A percentile compares a stretch with the other conserved stretches of the same genome.
phyloP scores from a whole-genome alignment of 2,329 filamentous ascomycete species.

The Magnaporthales sp. region DNA sequence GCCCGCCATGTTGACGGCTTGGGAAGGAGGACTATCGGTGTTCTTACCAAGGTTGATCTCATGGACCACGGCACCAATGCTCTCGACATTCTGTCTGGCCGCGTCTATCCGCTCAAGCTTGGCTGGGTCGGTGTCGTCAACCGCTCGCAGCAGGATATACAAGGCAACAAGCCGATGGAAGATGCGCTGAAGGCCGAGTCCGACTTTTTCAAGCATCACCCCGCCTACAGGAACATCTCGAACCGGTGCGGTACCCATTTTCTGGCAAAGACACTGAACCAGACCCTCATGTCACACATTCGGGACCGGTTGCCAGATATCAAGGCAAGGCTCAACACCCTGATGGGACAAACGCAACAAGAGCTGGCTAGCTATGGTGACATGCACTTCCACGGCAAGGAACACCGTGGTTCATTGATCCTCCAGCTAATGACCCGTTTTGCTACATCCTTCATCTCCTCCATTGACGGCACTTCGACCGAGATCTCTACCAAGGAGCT shows the following conservation, averaged over 20 bases:
- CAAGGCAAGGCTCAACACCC: conserved; percentile 91
- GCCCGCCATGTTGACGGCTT: conserved; percentile 95
- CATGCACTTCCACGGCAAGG: conserved; percentile 94
- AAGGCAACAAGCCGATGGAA: conserved; percentile 87
- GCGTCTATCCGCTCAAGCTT: conserved; percentile 92
- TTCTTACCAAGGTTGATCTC: conserved; percentile 95
- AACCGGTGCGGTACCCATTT: conserved; percentile 89
- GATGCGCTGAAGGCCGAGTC: conserved; percentile 83
- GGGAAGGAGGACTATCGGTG: conserved; percentile 95
- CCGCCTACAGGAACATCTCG: conserved; percentile 94
- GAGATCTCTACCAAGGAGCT: conserved; percentile 98
- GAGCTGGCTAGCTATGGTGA: conserved; percentile 97
- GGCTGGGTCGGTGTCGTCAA: conserved; percentile 98
- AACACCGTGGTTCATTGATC: conserved; percentile 90
- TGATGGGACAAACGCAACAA: conserved; percentile 99
- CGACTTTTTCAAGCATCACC: conserved; percentile 96
- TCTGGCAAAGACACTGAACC: conserved; percentile 88
- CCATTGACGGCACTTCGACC: conserved; percentile 95
- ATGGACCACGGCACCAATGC: conserved; percentile 99
- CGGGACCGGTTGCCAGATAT: conserved; percentile 93
- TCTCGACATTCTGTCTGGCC: conserved; percentile 93
- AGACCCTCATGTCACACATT: conserved; percentile 92
- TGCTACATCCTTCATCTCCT: conserved; percentile 94
- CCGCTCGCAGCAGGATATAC: conserved; percentile 95
- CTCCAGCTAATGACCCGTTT: conserved; percentile 97